Percentiles rank a stretch among this genome's conserved stretches.
Evolutionary conservation across 495 filamentous ascomycete species (phyloP).

Genomic region (Bacidia gigantensis): DNA sequence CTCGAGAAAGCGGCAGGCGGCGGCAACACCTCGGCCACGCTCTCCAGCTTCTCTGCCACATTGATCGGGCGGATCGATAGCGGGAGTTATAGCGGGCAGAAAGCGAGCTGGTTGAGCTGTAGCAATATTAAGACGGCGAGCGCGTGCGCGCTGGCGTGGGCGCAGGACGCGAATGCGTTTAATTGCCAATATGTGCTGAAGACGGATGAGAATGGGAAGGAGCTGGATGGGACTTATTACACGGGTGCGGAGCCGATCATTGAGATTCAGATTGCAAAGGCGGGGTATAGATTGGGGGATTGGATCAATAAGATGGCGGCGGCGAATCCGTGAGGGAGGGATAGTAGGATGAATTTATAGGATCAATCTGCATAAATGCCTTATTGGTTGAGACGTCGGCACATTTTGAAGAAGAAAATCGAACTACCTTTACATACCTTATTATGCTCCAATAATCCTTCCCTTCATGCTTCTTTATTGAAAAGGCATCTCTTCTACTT

Average conservation of each 20-base stretch:
- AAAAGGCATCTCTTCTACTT: too few species aligned
- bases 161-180: constrained; percentile 40
- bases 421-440: too few species aligned
- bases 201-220: constrained; percentile 35
- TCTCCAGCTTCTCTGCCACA: constrained; percentile 24
- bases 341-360: too few species aligned
- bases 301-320: constrained; percentile 35
- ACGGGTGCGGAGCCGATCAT: constrained; percentile 46
- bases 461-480: too few species aligned
- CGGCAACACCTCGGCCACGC: constrained; percentile 21
- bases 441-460: too few species aligned
- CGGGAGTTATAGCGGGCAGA: constrained; percentile 32
- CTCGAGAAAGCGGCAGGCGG: constrained; percentile 42
- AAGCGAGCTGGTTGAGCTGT: constrained; percentile 36
- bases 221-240: constrained; percentile 51
- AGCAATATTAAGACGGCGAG: constrained; percentile 26
- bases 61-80: constrained; percentile 31
- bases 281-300: constrained; percentile 52
- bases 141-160: constrained; percentile 37
- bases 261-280: constrained; percentile 61
- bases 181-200: constrained; percentile 41
- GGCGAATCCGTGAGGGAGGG: not conserved
- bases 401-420: too few species aligned
- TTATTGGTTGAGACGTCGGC: too few species aligned
- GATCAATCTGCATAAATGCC: too few species aligned